phyloP scores from a whole-genome alignment of 1,284 basidiomycete genomes.

The Sporisorium iseilematis-ciliati region DNA sequence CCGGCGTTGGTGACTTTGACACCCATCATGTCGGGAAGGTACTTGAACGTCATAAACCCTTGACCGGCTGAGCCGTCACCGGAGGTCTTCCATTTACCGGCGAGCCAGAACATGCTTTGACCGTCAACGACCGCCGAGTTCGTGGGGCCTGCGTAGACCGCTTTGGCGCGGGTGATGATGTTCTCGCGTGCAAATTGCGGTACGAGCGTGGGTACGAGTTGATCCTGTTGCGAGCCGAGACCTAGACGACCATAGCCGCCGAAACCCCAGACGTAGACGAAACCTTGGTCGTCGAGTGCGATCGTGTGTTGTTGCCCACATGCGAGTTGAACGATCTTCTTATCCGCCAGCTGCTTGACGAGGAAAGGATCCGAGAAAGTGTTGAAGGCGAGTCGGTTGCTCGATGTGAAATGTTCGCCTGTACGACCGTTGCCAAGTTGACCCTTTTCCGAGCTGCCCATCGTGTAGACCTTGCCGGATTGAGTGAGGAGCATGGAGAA shows the following conservation, averaged over 20 bases:
- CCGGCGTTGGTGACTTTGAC: constrained; percentile 72
- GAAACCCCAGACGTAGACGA: constrained; percentile 76
- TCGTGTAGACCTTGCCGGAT: constrained; percentile 83
- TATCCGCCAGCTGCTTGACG: constrained; percentile 78
- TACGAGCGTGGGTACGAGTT: constrained; percentile 66
- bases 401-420: constrained; percentile 86
- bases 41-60: constrained; percentile 56
- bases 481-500: constrained; percentile 86
- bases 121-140: constrained; percentile 86
- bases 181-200: constrained; percentile 72
- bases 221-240: constrained; percentile 83
- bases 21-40: constrained; percentile 65
- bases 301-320: constrained; percentile 88
- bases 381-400: constrained; percentile 84
- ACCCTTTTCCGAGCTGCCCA: constrained; percentile 91
- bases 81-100: constrained; percentile 83
- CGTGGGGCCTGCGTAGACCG: constrained; percentile 83
- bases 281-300: constrained; percentile 80
- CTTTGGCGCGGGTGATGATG: constrained; percentile 76
- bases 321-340: constrained; percentile 82
- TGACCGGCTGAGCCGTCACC: constrained; percentile 79
- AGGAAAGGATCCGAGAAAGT: constrained; percentile 77
- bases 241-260: constrained; percentile 72
- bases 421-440: constrained; percentile 91
- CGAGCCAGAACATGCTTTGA: constrained; percentile 80